A percentile compares a stretch with the other conserved stretches of the same genome.
Conservation (phyloP, 441 rosid genomes). For the Erodium chrysanthum region DNA sequence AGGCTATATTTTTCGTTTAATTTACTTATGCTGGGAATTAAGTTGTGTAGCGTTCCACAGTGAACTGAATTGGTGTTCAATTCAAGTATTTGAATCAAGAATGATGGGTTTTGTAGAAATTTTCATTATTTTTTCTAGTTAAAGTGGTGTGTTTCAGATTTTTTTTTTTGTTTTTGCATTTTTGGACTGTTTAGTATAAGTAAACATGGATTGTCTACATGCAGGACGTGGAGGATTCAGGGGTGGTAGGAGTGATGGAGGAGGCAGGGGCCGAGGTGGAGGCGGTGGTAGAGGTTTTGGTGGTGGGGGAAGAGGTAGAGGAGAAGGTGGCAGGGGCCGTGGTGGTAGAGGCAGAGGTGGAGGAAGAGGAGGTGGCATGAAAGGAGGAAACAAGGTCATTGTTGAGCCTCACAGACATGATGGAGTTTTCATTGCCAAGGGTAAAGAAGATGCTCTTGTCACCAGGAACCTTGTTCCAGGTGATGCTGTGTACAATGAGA, state of each 20-base stretch:
- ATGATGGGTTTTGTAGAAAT: not conserved
- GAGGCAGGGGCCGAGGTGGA: slow-evolving; percentile 33
- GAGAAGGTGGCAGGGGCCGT: slow-evolving; percentile 30
- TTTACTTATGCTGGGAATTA: not conserved
- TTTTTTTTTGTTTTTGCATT: no score
- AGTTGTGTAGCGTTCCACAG: no score
- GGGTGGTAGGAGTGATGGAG: slow-evolving; percentile 54
- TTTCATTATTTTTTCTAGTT: no score
- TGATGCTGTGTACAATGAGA: slow-evolving; percentile 90
- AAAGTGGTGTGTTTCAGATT: no score
- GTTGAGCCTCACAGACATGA: slow-evolving; percentile 89
- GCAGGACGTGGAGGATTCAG: slow-evolving; percentile 36
- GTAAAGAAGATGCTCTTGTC: slow-evolving; percentile 92
- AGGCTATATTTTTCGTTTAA: not conserved
- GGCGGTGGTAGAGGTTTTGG: slow-evolving; percentile 30
- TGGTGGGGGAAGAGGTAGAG: slow-evolving; percentile 21
- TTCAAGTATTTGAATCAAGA: not conserved
- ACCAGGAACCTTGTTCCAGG: slow-evolving; percentile 91
- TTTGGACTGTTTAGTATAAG: not conserved
- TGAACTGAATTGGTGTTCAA: no score
- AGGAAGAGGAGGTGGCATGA: slow-evolving; percentile 69
- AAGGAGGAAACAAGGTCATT: slow-evolving; percentile 76
- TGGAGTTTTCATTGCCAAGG: slow-evolving; percentile 84
- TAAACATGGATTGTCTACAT: no score
- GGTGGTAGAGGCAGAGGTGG: slow-evolving; percentile 38